Percentiles rank a stretch among this genome's conserved stretches.
Evolutionary conservation across 805 yeast species (phyloP).

Genomic region (Candida patagonica): DNA sequence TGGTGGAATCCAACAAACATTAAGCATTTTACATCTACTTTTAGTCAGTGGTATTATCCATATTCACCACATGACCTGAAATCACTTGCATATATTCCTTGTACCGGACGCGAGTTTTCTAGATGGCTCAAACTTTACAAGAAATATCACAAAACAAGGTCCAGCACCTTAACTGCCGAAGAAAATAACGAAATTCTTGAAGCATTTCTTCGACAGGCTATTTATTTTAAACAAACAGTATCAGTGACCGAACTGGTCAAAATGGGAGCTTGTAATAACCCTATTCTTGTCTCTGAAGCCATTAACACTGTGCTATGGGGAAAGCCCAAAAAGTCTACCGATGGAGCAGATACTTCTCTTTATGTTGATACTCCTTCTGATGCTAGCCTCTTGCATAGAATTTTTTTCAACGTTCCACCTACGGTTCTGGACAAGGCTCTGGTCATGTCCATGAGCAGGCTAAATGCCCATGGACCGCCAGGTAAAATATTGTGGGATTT

Average conservation of each 20-base stretch:
- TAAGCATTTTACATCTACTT: neutral
- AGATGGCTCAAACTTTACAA: neutral
- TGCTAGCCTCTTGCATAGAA: conserved; percentile 9
- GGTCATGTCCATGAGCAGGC: neutral
- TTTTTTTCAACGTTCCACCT: neutral
- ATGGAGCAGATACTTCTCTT: conserved; percentile 2
- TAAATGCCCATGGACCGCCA: conserved; percentile 10
- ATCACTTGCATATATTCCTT: conserved; percentile 1
- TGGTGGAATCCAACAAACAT: conserved; percentile 1
- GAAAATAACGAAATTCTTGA: neutral
- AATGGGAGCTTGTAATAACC: conserved; percentile 7
- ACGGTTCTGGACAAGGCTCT: conserved; percentile 2
- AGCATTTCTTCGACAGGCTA: conserved; percentile 7
- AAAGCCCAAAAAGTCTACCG: conserved; percentile 9
- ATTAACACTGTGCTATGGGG: conserved; percentile 21
- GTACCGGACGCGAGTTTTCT: neutral
- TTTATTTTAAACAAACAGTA: conserved; percentile 6
- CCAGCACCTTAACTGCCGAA: neutral
- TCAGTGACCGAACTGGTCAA: conserved; percentile 11
- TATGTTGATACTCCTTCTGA: conserved; percentile 5
- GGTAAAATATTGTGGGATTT: conserved; percentile 22
- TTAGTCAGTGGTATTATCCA: neutral
- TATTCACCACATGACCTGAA: conserved; percentile 1
- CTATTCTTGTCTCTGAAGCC: conserved; percentile 16
- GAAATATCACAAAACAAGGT: conserved; percentile 1